Percentiles rank a stretch among this genome's conserved stretches.
These are phyloP conservation scores for Pseudogymnoascus sp. DNA, from an alignment of 2,329 filamentous ascomycete species.

Conservation along the genomic window DNA sequence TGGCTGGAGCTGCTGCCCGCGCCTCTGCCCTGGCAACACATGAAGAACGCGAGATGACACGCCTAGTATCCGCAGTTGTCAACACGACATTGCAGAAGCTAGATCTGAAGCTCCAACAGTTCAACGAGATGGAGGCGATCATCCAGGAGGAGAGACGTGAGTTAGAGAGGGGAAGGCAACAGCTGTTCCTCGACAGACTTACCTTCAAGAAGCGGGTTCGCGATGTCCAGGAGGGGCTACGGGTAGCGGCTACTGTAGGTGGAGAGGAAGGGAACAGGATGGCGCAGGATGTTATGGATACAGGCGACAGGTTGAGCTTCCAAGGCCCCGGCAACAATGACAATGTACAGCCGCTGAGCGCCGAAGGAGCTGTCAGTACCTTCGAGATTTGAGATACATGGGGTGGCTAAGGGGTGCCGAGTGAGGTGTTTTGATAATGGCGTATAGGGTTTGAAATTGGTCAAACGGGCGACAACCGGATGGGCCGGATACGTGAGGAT, in stretches of 20 bases:
- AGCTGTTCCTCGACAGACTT: slow-evolving; percentile 86
- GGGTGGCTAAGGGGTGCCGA: neutral
- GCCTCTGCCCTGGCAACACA: slow-evolving; percentile 85
- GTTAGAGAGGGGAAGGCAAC: slow-evolving; percentile 82
- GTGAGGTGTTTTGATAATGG: slow-evolving; percentile 5
- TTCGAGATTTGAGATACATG: neutral
- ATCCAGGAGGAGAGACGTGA: slow-evolving; percentile 88
- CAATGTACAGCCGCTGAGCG: slow-evolving; percentile 47
- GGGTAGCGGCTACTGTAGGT: slow-evolving; percentile 37
- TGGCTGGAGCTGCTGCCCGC: slow-evolving; percentile 80
- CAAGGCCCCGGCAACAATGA: slow-evolving; percentile 35
- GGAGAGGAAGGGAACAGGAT: slow-evolving; percentile 30
- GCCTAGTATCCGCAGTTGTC: slow-evolving; percentile 82
- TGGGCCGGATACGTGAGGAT: neutral
- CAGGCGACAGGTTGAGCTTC: slow-evolving; percentile 46
- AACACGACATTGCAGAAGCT: slow-evolving; percentile 95
- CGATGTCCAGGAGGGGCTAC: slow-evolving; percentile 72
- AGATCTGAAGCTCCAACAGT: slow-evolving; percentile 91
- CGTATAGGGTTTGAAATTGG: slow-evolving; percentile 3
- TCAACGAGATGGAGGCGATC: slow-evolving; percentile 90
- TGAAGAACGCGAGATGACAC: slow-evolving; percentile 93
- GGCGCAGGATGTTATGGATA: slow-evolving; percentile 28
- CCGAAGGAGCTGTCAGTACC: slow-evolving; percentile 33
- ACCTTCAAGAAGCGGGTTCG: slow-evolving; percentile 82
- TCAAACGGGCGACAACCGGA: neutral